A percentile compares a stretch with the other conserved stretches of the same genome.
phyloP scores from a whole-genome alignment of 2,329 filamentous ascomycete genomes.

The Calonectria pseudoturangicola region DNA sequence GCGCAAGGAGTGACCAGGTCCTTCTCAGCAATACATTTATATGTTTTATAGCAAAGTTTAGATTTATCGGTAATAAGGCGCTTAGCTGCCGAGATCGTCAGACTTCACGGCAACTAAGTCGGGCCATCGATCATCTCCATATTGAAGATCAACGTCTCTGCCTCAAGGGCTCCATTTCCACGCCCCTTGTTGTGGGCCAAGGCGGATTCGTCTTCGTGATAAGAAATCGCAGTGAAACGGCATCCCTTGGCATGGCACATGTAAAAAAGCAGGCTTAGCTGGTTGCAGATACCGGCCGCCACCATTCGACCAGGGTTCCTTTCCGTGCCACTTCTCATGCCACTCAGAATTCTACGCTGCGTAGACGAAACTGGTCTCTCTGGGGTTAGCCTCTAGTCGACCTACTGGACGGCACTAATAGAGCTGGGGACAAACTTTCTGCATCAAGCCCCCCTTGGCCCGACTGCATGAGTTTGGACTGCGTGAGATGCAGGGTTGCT shows the following conservation, averaged over 20 bases:
- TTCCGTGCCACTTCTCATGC: constrained; percentile 30
- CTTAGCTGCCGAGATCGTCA: neutral
- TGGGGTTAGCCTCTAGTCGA: neutral
- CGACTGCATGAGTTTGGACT: neutral
- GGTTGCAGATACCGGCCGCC: constrained; percentile 1
- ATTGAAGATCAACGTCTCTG: neutral
- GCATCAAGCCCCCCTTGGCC: constrained; percentile 13
- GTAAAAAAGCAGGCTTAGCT: neutral
- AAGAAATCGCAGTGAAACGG: neutral
- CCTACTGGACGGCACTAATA: neutral
- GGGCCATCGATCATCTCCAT: constrained; percentile 9
- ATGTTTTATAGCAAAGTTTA: neutral
- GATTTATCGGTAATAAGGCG: neutral
- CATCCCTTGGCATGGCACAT: constrained; percentile 17
- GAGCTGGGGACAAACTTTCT: constrained; percentile 23
- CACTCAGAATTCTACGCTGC: constrained; percentile 4
- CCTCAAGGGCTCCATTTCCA: constrained; percentile 4
- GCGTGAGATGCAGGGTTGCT: constrained; percentile 21
- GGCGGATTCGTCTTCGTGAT: neutral
- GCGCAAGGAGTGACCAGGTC: neutral
- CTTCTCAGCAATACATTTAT: neutral
- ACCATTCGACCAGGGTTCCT: constrained; percentile 29
- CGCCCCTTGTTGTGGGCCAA: constrained; percentile 6
- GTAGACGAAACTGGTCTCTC: neutral
- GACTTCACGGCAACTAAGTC: constrained; percentile 1